phyloP scores from a whole-genome alignment of 202 grass and related monocot species.

The Hordeum pubiflorum region DNA sequence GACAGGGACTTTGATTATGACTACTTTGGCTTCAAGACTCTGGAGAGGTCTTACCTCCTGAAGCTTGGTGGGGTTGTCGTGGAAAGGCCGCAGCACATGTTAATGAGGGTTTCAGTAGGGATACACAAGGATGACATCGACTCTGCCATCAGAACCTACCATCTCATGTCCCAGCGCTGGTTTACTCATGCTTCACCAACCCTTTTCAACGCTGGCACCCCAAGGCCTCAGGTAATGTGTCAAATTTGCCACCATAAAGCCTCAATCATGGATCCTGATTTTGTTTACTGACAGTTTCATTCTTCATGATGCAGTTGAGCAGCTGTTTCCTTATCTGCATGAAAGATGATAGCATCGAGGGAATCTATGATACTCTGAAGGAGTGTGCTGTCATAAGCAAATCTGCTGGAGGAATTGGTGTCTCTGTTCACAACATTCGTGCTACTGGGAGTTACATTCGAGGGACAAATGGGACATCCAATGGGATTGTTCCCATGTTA shows the following conservation, averaged over 20 bases:
- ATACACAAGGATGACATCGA: conserved; percentile 96
- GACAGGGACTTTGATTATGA: conserved; percentile 97
- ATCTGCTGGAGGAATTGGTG: conserved; percentile 89
- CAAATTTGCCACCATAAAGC: neutral
- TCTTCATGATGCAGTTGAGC: conserved; percentile 50
- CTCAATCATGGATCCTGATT: too few relatives aligned
- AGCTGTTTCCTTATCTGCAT: conserved; percentile 98
- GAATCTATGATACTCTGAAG: conserved; percentile 94
- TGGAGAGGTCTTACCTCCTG: conserved; percentile 92
- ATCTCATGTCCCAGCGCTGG: conserved; percentile 95
- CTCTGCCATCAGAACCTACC: conserved; percentile 71
- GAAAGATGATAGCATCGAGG: conserved; percentile 99
- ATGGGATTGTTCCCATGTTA: conserved; percentile 95
- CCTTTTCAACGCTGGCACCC: conserved; percentile 88
- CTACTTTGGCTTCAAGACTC: conserved; percentile 95
- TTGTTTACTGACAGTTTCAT: conserved; percentile 5
- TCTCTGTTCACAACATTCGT: conserved; percentile 82
- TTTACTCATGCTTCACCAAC: conserved; percentile 95
- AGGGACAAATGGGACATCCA: conserved; percentile 85
- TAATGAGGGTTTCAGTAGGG: conserved; percentile 93
- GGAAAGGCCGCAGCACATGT: conserved; percentile 91
- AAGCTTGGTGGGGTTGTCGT: conserved; percentile 64
- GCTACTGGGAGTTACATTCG: conserved; percentile 85
- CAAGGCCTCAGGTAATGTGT: conserved; percentile 57
- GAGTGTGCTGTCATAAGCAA: conserved; percentile 94